Evolutionary conservation across 768 basidiomycete species (phyloP), one percentile per base, ranked within the genome.

Genomic region (Myochromella boudieri): DNA sequence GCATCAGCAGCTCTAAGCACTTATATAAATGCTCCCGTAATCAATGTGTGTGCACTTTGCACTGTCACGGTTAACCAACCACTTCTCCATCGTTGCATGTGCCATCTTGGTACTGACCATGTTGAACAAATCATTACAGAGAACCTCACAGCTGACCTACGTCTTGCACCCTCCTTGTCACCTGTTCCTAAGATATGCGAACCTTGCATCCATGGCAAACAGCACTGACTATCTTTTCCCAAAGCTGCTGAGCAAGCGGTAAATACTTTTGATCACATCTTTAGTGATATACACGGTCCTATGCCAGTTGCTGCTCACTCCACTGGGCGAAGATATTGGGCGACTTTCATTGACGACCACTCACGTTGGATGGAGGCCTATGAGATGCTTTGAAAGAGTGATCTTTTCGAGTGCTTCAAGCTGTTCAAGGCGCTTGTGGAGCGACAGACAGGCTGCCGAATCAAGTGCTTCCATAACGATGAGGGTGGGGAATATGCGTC

Each of bases 401-500:
- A 64, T 12, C 45, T 53, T 15, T 59, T 62, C 42, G 47, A 33
- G 1, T 51, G 51, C 1, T 64, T 71, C 53, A 56, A 62, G 42
- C n/a, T 20, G 4, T 70, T 48, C 61, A 66, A 69, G 48, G 61
- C 65, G 1, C 56, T 46, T 33, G 65, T 58, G 3, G 68, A 68
- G 52, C 64, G 46, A 8, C 52, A 54, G 25, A 56, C 52, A 14
- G 64, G 56, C 0, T 29, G 26, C 3, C 45, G 46, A 15, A 51
- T 68, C 34, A 54, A 56, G 38, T 25, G 28, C 1, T 39, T 67
- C 21, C 57, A 60, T 17, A 55, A 62, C 41, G 63, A 72, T 53
- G 61, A 67, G 37, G 70, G 68, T 9, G 68, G 64, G 4, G 68
- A 70, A 44, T 70, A 59, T 53, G 65, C 61, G 32, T 51, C 44